Conservation (phyloP, 495 filamentous ascomycete genomes). For the Penicillium ucsense region DNA sequence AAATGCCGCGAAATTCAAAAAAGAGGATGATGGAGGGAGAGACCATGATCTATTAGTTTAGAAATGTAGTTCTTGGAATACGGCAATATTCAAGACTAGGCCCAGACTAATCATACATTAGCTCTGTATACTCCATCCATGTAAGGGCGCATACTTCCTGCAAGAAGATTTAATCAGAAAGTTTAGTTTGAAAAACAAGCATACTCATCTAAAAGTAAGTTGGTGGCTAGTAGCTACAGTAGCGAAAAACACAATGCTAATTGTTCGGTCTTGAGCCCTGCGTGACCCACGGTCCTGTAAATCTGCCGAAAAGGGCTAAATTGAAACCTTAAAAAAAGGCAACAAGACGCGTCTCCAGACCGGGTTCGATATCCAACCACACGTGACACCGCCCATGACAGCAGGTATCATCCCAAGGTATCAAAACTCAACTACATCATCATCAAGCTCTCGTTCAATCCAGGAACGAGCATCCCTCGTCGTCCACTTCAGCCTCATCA, state of each 20-base stretch:
- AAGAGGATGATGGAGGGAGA: slow-evolving; percentile 40
- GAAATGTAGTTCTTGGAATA: neutral
- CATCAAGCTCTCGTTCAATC: neutral
- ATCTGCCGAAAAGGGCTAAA: neutral
- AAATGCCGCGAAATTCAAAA: slow-evolving; percentile 34
- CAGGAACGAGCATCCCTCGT: too few species aligned
- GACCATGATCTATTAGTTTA: slow-evolving; percentile 10
- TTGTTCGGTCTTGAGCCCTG: too few species aligned
- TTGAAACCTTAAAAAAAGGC: neutral
- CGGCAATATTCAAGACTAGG: too few species aligned
- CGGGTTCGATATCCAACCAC: slow-evolving; percentile 1
- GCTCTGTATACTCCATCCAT: too few species aligned
- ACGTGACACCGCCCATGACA: slow-evolving; percentile 6
- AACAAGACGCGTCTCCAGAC: neutral
- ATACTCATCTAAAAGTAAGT: too few species aligned
- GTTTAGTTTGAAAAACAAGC: too few species aligned
- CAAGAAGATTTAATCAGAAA: too few species aligned
- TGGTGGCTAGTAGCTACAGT: too few species aligned
- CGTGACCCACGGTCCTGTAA: too few species aligned
- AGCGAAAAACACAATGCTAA: neutral
- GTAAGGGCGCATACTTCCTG: too few species aligned
- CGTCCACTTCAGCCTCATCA: neutral
- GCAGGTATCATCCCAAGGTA: neutral
- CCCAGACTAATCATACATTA: too few species aligned
- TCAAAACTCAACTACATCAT: neutral